Conservation (phyloP, 2,329 filamentous ascomycete species). For the Phaeosphaeriaceae sp. region DNA sequence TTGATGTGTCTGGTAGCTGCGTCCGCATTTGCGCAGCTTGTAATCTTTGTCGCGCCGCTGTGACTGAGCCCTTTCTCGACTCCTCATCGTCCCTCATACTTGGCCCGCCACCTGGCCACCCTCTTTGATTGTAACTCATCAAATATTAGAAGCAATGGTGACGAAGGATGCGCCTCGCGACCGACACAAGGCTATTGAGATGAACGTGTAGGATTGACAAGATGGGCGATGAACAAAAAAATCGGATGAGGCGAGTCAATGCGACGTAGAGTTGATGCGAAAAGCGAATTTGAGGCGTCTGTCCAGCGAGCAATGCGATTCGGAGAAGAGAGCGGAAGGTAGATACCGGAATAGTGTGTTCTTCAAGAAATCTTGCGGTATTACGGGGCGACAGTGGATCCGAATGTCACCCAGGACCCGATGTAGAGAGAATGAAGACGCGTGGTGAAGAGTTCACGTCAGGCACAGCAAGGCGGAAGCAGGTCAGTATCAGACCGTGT, state of each 20-base stretch:
- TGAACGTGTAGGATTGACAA: background rate
- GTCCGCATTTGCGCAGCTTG: slow-evolving; percentile 37
- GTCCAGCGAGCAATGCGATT: background rate
- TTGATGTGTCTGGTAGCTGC: slow-evolving; percentile 40
- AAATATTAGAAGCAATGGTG: slow-evolving; percentile 37
- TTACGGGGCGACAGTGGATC: background rate
- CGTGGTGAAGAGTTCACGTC: slow-evolving; percentile 19
- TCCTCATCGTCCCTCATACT: slow-evolving; percentile 28
- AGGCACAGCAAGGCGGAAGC: slow-evolving; percentile 18
- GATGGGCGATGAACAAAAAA: background rate
- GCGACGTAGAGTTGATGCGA: background rate
- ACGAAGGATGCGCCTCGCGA: slow-evolving; percentile 38
- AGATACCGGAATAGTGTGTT: background rate
- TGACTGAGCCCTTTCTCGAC: slow-evolving; percentile 45
- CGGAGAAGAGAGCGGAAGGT: background rate
- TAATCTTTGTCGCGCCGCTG: slow-evolving; percentile 45
- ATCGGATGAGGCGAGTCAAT: background rate
- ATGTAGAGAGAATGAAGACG: slow-evolving; percentile 9
- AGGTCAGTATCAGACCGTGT: slow-evolving; percentile 24
- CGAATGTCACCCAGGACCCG: slow-evolving; percentile 14
- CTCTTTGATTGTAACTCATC: slow-evolving; percentile 48
- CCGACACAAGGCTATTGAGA: slow-evolving; percentile 36
- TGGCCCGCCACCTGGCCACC: slow-evolving; percentile 39
- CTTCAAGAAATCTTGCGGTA: slow-evolving; percentile 3
- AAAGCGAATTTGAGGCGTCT: background rate